Conservation (phyloP, 2,329 filamentous ascomycete species). For the Dothidotthia symphoricarpi region DNA sequence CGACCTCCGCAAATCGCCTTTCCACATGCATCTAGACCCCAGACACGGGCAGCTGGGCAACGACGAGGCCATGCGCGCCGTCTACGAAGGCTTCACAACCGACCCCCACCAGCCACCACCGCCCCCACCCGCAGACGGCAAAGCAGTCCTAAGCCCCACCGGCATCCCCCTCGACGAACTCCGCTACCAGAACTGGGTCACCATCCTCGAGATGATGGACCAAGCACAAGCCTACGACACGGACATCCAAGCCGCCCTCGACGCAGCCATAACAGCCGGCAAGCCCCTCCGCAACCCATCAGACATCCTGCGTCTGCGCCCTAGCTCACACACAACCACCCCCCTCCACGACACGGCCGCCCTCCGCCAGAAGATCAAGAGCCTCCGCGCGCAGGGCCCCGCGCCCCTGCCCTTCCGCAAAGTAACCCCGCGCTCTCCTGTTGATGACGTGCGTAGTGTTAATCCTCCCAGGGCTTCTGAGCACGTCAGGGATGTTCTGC, state of each 20-base stretch:
- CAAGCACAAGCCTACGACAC: slow-evolving; percentile 33
- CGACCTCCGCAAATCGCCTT: slow-evolving; percentile 36
- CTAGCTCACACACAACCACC: slow-evolving; percentile 1
- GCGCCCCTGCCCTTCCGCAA: no score
- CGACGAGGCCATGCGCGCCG: slow-evolving; percentile 31
- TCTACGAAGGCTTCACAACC: slow-evolving; percentile 49
- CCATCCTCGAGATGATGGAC: slow-evolving; percentile 48
- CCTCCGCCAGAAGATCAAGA: slow-evolving; percentile 8
- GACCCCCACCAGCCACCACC: slow-evolving; percentile 38
- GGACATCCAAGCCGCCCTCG: slow-evolving; percentile 2
- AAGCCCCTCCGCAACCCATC: slow-evolving; percentile 5
- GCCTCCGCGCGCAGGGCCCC: slow-evolving; percentile 2
- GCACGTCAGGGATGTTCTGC: neutral
- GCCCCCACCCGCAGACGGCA: slow-evolving; percentile 7
- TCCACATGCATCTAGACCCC: slow-evolving; percentile 41
- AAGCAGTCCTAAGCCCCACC: slow-evolving; percentile 29
- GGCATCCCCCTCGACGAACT: slow-evolving; percentile 47
- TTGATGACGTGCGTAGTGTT: neutral
- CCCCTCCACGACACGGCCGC: neutral
- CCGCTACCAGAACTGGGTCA: slow-evolving; percentile 52
- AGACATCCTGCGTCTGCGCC: slow-evolving; percentile 4
- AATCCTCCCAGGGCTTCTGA: neutral
- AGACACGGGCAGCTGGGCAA: slow-evolving; percentile 18
- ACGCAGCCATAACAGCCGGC: slow-evolving; percentile 13
- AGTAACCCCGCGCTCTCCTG: neutral